Conservation (phyloP, 257 asterid species). For the Scutellaria baicalensis region DNA sequence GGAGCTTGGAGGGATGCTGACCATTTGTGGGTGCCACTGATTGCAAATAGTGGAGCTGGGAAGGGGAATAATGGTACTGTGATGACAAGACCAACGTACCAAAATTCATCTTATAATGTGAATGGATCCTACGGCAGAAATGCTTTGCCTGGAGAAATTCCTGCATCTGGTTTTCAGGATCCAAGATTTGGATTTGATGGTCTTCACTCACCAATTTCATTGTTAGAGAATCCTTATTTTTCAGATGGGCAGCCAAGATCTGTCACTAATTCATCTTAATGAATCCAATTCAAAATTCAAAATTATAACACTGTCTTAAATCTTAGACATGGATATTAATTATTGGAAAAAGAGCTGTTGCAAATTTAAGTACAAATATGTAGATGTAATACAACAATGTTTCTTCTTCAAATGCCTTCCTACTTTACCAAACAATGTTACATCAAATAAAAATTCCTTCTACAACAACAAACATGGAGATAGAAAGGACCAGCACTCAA, state of each 20-base stretch:
- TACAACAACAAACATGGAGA: no score
- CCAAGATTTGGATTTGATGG: constrained; percentile 59
- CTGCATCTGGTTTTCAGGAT: constrained; percentile 53
- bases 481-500: no score
- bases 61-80: constrained; percentile 41
- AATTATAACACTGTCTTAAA: no score
- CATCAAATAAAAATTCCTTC: no score
- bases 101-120: constrained; percentile 32
- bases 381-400: no score
- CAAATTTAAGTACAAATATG: no score
- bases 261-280: constrained; percentile 29
- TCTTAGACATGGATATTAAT: no score
- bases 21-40: constrained; percentile 40
- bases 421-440: no score
- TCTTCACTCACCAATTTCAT: constrained; percentile 45
- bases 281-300: no score
- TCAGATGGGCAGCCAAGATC: constrained; percentile 56
- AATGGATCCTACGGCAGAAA: constrained; percentile 46
- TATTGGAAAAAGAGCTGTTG: no score
- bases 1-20: constrained; percentile 26
- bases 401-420: no score
- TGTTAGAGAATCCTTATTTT: constrained; percentile 52
- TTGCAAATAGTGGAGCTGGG: constrained; percentile 36
- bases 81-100: constrained; percentile 22
- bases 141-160: constrained; percentile 41